A percentile compares a stretch with the other conserved stretches of the same genome.
These are phyloP conservation scores for Berberis thunbergii DNA, from an alignment of 164 flowering plant genomes.

Conservation along the genomic window DNA sequence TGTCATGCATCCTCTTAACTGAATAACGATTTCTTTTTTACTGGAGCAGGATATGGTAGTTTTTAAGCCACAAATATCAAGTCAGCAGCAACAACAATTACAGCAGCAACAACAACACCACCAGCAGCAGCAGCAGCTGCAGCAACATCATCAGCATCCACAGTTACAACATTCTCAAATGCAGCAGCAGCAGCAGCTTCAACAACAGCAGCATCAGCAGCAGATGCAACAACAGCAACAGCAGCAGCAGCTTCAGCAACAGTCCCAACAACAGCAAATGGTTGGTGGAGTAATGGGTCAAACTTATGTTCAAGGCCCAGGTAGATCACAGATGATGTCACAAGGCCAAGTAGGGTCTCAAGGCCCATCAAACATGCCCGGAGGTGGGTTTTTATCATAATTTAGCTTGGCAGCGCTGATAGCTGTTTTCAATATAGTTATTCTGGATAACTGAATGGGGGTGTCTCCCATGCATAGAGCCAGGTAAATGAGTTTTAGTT, in stretches of 20 bases:
- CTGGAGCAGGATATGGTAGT: constrained; percentile 83
- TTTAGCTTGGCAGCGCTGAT: background rate
- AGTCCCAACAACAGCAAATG: constrained; percentile 32
- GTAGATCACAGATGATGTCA: constrained; percentile 54
- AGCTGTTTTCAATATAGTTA: too few species aligned
- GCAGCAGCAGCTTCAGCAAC: constrained; percentile 21
- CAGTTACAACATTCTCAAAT: constrained; percentile 11
- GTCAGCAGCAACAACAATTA: constrained; percentile 28
- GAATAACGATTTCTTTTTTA: background rate
- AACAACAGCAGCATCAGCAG: constrained; percentile 18
- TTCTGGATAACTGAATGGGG: too few species aligned
- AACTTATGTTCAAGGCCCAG: constrained; percentile 60
- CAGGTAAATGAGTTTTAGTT: too few species aligned
- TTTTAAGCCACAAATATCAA: constrained; percentile 75
- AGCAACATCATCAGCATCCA: constrained; percentile 20
- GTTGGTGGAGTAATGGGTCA: constrained; percentile 51
- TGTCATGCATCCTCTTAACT: background rate
- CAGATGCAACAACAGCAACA: background rate
- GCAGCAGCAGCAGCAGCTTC: constrained; percentile 24
- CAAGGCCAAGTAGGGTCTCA: constrained; percentile 73
- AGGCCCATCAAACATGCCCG: constrained; percentile 62
- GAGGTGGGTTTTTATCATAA: constrained; percentile 53
- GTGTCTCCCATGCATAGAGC: too few species aligned
- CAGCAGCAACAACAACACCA: constrained; percentile 34
- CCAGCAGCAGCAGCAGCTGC: constrained; percentile 29